Base-by-base conservation (phyloP, 2,329 filamentous ascomycete genomes). In the Nemania sp. region DNA sequence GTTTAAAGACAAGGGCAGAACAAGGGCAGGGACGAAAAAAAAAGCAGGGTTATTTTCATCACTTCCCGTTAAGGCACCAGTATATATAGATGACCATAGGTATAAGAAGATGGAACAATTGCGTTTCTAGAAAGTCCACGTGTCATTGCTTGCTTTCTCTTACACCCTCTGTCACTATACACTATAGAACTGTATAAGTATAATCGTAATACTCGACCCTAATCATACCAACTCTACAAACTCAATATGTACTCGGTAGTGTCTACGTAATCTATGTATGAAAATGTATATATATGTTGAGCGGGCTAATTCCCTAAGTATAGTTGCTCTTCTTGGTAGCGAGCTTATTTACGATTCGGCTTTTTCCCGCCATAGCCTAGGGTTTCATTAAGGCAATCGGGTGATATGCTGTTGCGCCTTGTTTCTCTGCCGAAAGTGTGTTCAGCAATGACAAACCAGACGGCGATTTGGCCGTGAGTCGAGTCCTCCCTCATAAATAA, bases 111-210 rank as follows among this genome's bases (percentile, higher is more conserved):
- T 15, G 18, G 43, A 35, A 57, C 38, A 38, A 58, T 26, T 43
- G 56, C 70, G n/a, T 8, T 74, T 74, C 61, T 57, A 71, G 70
- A 68, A 73, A 70, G 69, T 69, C 73, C 73, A 77, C 75, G 74
- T 77, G 75, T 75, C 73, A 72, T 68, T 38, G 59, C n/a, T n/a
- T n/a, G n/a, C n/a, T 62, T 26, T 49, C 20, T 54, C n/a, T 49
- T 35, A 32, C 24, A 71, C 69, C 61, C 67, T 32, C 29, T 32
- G 5, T 32, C 8, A 8, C 29, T 32, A 32, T 41, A 41, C 11
- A 41, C 10, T 41, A 41, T 11, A 41, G 38, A 8, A 41, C 5
- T 41, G 15, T 41, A 24, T 22, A 22, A 47, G 5, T 22, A 22
- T 47, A 47, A 24, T 47, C 43, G 3, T 47, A 22, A n/a, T n/a